Evolutionary conservation across 768 basidiomycete genomes (phyloP), one percentile per base, ranked within the genome.

Genomic region (Pisolithus albus): DNA sequence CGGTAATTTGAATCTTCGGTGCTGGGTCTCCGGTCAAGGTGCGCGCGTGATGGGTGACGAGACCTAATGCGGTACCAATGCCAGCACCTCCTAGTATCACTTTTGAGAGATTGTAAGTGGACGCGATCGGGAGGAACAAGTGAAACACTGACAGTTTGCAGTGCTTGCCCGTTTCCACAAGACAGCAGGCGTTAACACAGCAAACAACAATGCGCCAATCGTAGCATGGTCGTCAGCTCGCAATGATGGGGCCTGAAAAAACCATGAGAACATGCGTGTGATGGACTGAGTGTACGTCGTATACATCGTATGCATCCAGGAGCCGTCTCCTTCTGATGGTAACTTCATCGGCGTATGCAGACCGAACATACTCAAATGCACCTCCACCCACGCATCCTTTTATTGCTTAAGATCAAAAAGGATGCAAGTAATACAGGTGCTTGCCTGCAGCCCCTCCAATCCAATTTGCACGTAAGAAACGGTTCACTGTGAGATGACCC

Each of bases 81-180:
- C 84, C 82, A 30, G 82, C 81, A 10, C 87, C 87, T 30, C 87
- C 87, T 9, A 88, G 68, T 13, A 87, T 74, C 51, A 88, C 86
- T 89, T 52, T 21, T 3, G 34, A 44, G 44, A 46, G 16, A 32
- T 26, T n/a, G 39, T 19, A 9, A 38, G 58, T 38, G 52, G 24
- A 13, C 10, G 9, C 8, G 36, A 36, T 37, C 19, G 5, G 23
- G 19, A 19, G 13, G n/a, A 44, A 15, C 26, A n/a, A 32, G 23
- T 39, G 16, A 21, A 26, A 36, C 28, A 64, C 76, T 49, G 59
- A 89, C 88, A 60, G 57, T 88, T 80, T n/a, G 82, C 67, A 15
- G 74, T 63, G 32, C 68, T 72, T 30, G 84, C 86, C 49, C 77
- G 75, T 46, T 78, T 88, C 86, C 86, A 91, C 46, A 90, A 72